Base-by-base conservation (phyloP, 2,329 filamentous ascomycete genomes). In the Fusarium begoniae region DNA sequence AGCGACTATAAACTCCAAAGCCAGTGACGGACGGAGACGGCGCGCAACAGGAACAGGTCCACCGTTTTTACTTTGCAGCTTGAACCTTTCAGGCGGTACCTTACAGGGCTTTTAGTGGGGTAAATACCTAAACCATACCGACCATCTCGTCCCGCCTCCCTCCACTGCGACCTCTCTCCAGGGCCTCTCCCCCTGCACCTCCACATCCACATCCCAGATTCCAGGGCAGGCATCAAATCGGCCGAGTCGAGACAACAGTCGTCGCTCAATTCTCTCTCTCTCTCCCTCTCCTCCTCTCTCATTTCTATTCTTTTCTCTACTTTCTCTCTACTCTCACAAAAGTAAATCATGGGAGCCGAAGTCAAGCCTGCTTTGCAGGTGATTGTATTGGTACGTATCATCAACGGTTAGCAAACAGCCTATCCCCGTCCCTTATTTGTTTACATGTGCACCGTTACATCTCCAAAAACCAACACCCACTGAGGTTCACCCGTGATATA, bases 381-480 rank as follows among this genome's bases (percentile, higher is more conserved):
- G 53, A 93, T 94, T 83, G 87, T 94, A 67, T 82, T 94, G 85
- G 92, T 94, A 85, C 85, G 91, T 88, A 60, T 44, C 26, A n/a
- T 37, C 56, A 28, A 32, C 28, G 28, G 38, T 37, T 58, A 44
- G 64, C 69, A 63, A 44, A 66, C 69, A 63, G 13, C 26, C 26
- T 50, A 51, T 47, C 30, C 32, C 41, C 47, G 28, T 50, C 24
- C 30, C 35, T 59, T 32, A 44, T 73, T 56, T 70, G 69, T 65
- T 73, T 70, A 53, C 66, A 62, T 63, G 53, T 58, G 40, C 40
- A 51, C 50, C 32, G 24, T 53, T 47, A 69, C 67, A 64, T 59
- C 32, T 20, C 53, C n/a, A 37, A 50, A 63, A 37, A 35, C 24
- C 51, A 64, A 22, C 20, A 14, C 28, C 24, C 37, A 32, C 24